Evolutionary conservation across 1,284 basidiomycete genomes (phyloP), one percentile per base, ranked within the genome.

Genomic region (Somion occarium): DNA sequence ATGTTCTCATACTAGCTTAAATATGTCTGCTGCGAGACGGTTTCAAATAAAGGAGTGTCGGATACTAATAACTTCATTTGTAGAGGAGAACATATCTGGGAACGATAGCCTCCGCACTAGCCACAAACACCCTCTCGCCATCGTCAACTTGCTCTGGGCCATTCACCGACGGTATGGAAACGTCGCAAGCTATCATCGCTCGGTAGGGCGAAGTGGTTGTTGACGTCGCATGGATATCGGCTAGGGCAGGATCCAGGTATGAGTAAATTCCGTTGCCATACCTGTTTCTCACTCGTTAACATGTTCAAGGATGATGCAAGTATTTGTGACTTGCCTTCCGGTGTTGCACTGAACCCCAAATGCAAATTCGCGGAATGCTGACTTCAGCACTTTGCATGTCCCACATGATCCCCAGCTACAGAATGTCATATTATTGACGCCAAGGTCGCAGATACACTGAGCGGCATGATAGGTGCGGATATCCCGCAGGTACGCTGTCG

Each of bases 401-500:
- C 83, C 82, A 54, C 82, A 85, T 19, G 81, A 82, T 47, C 67
- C 70, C 67, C 79, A 80, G 52, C 69, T 69, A 64, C 83, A 85
- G 13, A 81, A 60, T 0, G 61, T 59, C 1, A 71, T 59, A 30
- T 73, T 70, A 52, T 78, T 79, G 15, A 70, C 71, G 9, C 82
- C 82, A 53, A 85, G 65, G 61, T 85, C 79, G 64, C 82, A 85
- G 37, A 85, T 79, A 57, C 82, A 83, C 53, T 83, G 81, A 1
- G 78, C 71, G 51, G 78, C 74, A 55, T 83, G 76, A 58, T 81
- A 84, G 37, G 77, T 80, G 53, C 74, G 73, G 45, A 82, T 69
- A 58, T 79, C 72, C 53, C 70, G 68, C 51, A 66, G 57, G 1
- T 65, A 62, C 58, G 42, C 43, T 22, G 44, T 44, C 3, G 52